Percentiles rank a stretch among this genome's conserved stretches.
These are phyloP conservation scores for Axilococcus clingmanii DNA, from an alignment of 139 green algal genomes.

Conservation along the genomic window DNA sequence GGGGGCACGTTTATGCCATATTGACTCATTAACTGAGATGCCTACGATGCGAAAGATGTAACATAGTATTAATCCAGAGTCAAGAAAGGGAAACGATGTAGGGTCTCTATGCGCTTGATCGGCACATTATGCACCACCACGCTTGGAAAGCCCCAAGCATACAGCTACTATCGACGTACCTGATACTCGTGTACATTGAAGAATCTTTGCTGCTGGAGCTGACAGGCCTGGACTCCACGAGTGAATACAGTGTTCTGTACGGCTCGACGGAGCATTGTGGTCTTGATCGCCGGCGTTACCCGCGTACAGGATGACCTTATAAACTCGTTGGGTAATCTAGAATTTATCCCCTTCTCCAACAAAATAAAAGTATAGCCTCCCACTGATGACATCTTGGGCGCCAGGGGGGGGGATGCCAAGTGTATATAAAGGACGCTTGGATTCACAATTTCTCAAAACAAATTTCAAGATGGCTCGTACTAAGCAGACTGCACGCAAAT, in stretches of 20 bases:
- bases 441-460: no score
- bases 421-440: no score
- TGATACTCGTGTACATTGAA: conserved; percentile 97
- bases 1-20: conserved; percentile 90
- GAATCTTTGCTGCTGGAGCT: conserved; percentile 49
- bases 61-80: neutral
- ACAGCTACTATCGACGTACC: no score
- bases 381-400: no score
- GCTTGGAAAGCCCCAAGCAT: neutral
- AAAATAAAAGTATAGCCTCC: no score
- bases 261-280: no score
- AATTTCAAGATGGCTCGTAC: conserved; percentile 97
- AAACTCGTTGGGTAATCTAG: no score
- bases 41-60: conserved; percentile 38
- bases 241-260: no score
- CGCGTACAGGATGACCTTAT: no score
- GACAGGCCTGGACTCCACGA: neutral
- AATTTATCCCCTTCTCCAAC: no score
- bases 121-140: neutral
- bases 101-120: neutral
- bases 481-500: conserved; percentile 93
- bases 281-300: no score
- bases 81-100: neutral
- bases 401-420: no score
- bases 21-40: conserved; percentile 87